A percentile compares a stretch with the other conserved stretches of the same genome.
Evolutionary conservation across 1,284 basidiomycete genomes (phyloP).

Genomic region (Athelia sp.): DNA sequence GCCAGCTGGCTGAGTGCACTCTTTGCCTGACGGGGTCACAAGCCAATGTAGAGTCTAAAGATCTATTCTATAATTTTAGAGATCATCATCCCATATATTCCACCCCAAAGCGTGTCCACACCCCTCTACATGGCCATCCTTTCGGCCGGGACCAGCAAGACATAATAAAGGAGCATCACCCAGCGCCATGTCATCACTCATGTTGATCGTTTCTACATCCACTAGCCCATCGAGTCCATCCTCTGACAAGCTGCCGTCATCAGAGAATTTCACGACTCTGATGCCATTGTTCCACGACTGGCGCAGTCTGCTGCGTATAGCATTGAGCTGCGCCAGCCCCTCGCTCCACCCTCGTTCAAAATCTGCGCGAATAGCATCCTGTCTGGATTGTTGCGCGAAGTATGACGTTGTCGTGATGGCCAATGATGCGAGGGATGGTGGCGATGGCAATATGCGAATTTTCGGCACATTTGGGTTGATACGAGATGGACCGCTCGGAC

Average conservation of each 20-base stretch:
- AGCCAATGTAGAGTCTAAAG: not conserved
- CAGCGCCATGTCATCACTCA: not conserved
- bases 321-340: constrained; percentile 42
- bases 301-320: constrained; percentile 35
- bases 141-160: constrained; percentile 6
- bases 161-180: not conserved
- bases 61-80: constrained; percentile 11
- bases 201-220: constrained; percentile 26
- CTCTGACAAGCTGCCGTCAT: constrained; percentile 22
- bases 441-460: constrained; percentile 39
- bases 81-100: constrained; percentile 23
- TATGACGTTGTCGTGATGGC: constrained; percentile 30
- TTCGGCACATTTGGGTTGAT: constrained; percentile 16
- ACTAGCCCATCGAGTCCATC: constrained; percentile 44
- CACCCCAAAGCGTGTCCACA: constrained; percentile 25
- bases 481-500: constrained; percentile 5
- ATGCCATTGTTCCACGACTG: constrained; percentile 43
- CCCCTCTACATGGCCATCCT: constrained; percentile 18
- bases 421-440: constrained; percentile 33
- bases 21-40: constrained; percentile 24
- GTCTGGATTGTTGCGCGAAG: constrained; percentile 25
- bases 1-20: constrained; percentile 60
- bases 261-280: constrained; percentile 34
- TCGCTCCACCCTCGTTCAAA: constrained; percentile 60
- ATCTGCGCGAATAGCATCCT: constrained; percentile 33